phyloP scores from a whole-genome alignment of 1,284 basidiomycete species.

The Neonothopanus nambi region DNA sequence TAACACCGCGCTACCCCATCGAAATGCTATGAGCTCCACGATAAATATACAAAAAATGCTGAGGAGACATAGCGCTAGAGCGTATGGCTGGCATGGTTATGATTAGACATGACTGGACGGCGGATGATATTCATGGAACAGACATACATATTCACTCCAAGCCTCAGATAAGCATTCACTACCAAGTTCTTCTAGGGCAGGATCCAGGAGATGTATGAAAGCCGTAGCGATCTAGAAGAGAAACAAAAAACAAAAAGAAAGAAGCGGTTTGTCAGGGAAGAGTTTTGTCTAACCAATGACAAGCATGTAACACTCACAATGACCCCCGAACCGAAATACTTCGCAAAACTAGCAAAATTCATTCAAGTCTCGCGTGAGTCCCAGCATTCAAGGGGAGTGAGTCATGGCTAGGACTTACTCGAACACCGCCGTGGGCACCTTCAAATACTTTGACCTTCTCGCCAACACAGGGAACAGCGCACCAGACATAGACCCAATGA shows the following conservation, averaged over 20 bases:
- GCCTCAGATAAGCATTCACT: constrained; percentile 69
- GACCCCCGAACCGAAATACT: constrained; percentile 95
- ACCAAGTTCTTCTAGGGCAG: constrained; percentile 71
- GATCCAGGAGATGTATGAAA: constrained; percentile 84
- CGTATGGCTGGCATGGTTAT: constrained; percentile 36
- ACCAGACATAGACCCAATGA: constrained; percentile 64
- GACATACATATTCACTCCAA: constrained; percentile 77
- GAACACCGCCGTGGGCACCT: constrained; percentile 66
- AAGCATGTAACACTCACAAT: constrained; percentile 68
- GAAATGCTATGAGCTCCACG: constrained; percentile 82
- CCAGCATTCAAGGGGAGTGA: neutral
- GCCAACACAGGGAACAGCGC: constrained; percentile 86
- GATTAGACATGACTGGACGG: neutral
- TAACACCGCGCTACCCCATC: constrained; percentile 71
- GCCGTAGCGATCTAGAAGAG: constrained; percentile 79
- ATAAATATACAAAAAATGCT: constrained; percentile 85
- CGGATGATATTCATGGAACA: neutral
- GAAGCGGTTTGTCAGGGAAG: too few species aligned
- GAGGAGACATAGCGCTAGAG: constrained; percentile 77
- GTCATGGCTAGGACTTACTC: constrained; percentile 53
- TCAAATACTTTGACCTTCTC: constrained; percentile 55
- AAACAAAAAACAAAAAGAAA: too few species aligned
- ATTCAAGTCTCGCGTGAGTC: too few species aligned
- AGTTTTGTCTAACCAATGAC: constrained; percentile 17
- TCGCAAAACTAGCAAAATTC: constrained; percentile 66